A percentile compares a stretch with the other conserved stretches of the same genome.
These are phyloP conservation scores for Tolypocladium cylindrosporum DNA, from an alignment of 2,329 filamentous ascomycete species.

Conservation along the genomic window DNA sequence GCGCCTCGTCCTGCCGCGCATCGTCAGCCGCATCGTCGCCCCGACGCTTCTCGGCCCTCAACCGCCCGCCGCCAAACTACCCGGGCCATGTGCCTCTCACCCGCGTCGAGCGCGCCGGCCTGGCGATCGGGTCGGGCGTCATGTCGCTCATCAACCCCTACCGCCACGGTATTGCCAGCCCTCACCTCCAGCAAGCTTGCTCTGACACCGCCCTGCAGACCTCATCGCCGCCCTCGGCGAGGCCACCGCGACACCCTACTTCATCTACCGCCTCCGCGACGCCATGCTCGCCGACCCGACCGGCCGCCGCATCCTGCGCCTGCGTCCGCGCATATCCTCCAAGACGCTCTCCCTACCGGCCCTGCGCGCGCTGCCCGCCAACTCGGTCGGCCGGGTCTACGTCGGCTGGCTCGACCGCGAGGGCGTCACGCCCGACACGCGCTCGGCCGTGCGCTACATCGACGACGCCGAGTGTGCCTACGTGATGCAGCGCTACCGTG, in stretches of 20 bases:
- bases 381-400: constrained; percentile 74
- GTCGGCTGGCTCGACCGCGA: constrained; percentile 88
- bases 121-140: constrained; percentile 57
- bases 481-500: constrained; percentile 95
- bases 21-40: constrained; percentile 1
- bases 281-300: constrained; percentile 81
- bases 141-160: constrained; percentile 63
- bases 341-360: constrained; percentile 54
- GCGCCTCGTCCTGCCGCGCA: not conserved
- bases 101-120: constrained; percentile 59
- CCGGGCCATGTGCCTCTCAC: constrained; percentile 88
- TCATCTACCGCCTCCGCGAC: constrained; percentile 82
- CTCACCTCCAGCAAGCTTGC: not conserved
- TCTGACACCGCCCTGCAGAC: constrained; percentile 41
- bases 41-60: constrained; percentile 64
- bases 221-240: constrained; percentile 92
- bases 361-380: constrained; percentile 61
- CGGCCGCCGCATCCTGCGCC: constrained; percentile 82
- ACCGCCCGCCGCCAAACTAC: constrained; percentile 79
- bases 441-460: constrained; percentile 74
- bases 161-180: constrained; percentile 51
- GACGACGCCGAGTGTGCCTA: constrained; percentile 95
- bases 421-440: constrained; percentile 85
- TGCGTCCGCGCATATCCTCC: constrained; percentile 81
- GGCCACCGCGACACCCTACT: constrained; percentile 88